Evolutionary conservation across 257 asterid genomes (phyloP).

Genomic region (Coffea canephora): DNA sequence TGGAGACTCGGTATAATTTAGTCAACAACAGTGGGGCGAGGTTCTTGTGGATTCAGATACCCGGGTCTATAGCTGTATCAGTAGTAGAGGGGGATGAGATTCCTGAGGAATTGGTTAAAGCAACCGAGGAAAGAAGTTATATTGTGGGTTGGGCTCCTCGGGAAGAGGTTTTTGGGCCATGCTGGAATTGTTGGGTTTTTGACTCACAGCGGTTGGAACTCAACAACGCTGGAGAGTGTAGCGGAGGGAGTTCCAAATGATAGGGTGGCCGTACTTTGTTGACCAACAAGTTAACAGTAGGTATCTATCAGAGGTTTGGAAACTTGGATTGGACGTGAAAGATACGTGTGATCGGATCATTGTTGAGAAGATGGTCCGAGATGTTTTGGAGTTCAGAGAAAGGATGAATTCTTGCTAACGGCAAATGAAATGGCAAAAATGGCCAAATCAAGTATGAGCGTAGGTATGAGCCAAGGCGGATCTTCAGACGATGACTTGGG

Average conservation of each 20-base stretch:
- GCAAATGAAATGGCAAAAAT: slow-evolving; percentile 26
- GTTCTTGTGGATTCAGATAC: slow-evolving; percentile 30
- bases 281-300: slow-evolving; percentile 55
- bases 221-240: slow-evolving; percentile 29
- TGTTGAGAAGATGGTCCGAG: slow-evolving; percentile 40
- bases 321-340: slow-evolving; percentile 56
- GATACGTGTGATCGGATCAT: slow-evolving; percentile 41
- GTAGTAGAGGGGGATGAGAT: neutral
- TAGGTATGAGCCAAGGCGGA: slow-evolving; percentile 41
- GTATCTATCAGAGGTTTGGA: slow-evolving; percentile 45
- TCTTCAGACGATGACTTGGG: slow-evolving; percentile 37
- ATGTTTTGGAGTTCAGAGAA: slow-evolving; percentile 38
- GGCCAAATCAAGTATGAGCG: slow-evolving; percentile 23
- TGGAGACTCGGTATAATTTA: slow-evolving; percentile 31
- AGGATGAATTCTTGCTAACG: slow-evolving; percentile 34
- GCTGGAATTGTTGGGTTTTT: slow-evolving; percentile 27
- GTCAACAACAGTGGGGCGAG: slow-evolving; percentile 22
- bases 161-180: slow-evolving; percentile 24
- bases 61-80: slow-evolving; percentile 14
- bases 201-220: slow-evolving; percentile 37
- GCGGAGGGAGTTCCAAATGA: slow-evolving; percentile 37
- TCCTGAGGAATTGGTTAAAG: slow-evolving; percentile 18
- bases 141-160: slow-evolving; percentile 35
- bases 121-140: slow-evolving; percentile 14
- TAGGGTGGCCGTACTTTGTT: slow-evolving; percentile 33